Conservation (phyloP, 2,329 filamentous ascomycete species). For the Venturia pyrina region DNA sequence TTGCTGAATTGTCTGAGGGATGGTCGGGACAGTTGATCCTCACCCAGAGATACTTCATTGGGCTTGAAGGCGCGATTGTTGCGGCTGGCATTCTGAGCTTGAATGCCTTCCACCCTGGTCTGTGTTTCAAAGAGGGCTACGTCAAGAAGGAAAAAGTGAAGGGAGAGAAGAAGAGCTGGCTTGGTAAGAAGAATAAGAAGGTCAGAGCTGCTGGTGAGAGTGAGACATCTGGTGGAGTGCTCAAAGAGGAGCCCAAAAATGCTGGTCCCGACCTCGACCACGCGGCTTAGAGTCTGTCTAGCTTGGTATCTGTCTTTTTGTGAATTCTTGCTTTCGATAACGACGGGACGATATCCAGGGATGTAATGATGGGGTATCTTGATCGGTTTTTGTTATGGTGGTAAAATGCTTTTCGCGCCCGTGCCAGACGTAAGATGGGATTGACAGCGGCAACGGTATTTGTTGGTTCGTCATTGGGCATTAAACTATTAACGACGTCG, state of each 20-base stretch:
- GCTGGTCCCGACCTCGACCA: background rate
- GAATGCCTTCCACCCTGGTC: constrained; percentile 27
- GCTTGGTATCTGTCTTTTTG: background rate
- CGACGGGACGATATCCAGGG: background rate
- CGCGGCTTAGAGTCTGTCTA: background rate
- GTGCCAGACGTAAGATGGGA: background rate
- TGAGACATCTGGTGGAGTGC: background rate
- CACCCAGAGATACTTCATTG: constrained; percentile 29
- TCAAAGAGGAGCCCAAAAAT: background rate
- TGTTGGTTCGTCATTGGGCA: background rate
- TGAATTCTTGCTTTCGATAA: background rate
- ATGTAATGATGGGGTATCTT: background rate
- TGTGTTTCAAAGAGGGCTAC: constrained; percentile 26
- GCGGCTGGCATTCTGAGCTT: constrained; percentile 23
- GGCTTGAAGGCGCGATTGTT: constrained; percentile 27
- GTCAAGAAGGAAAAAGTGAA: background rate
- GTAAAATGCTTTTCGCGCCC: background rate
- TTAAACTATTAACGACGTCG: background rate
- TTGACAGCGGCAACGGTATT: background rate
- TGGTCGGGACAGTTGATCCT: constrained; percentile 50
- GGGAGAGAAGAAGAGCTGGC: background rate
- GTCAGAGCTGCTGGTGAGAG: background rate
- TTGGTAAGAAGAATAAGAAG: background rate
- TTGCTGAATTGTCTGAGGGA: constrained; percentile 55
- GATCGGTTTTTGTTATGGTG: background rate